Percentiles rank a stretch among this genome's conserved stretches.
phyloP scores from a whole-genome alignment of 306 rosid genomes.

The Lathyrus tuberosus region DNA sequence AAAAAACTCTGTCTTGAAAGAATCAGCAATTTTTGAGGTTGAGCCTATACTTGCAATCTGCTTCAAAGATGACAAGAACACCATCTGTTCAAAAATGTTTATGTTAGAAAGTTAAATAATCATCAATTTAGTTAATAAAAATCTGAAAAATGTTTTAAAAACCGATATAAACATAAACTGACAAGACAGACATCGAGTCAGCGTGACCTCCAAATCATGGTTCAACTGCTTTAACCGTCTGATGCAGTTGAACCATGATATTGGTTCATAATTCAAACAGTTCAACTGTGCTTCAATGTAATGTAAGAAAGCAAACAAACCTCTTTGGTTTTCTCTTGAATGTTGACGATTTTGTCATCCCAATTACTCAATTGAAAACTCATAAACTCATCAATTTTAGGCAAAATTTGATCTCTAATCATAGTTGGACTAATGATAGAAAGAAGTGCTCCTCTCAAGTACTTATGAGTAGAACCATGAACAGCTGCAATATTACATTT shows the following conservation, averaged over 20 bases:
- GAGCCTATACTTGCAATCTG: slow-evolving; percentile 80
- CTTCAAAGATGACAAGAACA: slow-evolving; percentile 74
- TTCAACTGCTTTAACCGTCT: neutral
- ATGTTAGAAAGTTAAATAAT: neutral
- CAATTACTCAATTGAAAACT: slow-evolving; percentile 65
- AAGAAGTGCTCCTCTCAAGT: slow-evolving; percentile 86
- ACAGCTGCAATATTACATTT: slow-evolving; percentile 93
- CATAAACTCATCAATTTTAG: slow-evolving; percentile 82
- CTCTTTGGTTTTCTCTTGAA: slow-evolving; percentile 90
- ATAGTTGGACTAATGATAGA: slow-evolving; percentile 70
- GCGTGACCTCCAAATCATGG: neutral
- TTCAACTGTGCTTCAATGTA: neutral
- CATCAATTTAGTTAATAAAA: neutral
- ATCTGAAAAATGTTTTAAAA: neutral
- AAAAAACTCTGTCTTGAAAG: slow-evolving; percentile 79
- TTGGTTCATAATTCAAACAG: neutral
- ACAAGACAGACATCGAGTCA: neutral
- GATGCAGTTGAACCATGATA: too few species aligned
- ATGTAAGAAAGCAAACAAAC: slow-evolving; percentile 35
- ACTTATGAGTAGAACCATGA: slow-evolving; percentile 93
- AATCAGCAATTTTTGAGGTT: slow-evolving; percentile 45
- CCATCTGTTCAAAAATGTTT: slow-evolving; percentile 62
- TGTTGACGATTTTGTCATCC: slow-evolving; percentile 70
- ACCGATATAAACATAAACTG: neutral
- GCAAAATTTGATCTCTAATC: slow-evolving; percentile 72